These are phyloP conservation scores for Erythrobasidium yunnanense DNA, from an alignment of 768 basidiomycete species.

Conservation along the genomic window DNA sequence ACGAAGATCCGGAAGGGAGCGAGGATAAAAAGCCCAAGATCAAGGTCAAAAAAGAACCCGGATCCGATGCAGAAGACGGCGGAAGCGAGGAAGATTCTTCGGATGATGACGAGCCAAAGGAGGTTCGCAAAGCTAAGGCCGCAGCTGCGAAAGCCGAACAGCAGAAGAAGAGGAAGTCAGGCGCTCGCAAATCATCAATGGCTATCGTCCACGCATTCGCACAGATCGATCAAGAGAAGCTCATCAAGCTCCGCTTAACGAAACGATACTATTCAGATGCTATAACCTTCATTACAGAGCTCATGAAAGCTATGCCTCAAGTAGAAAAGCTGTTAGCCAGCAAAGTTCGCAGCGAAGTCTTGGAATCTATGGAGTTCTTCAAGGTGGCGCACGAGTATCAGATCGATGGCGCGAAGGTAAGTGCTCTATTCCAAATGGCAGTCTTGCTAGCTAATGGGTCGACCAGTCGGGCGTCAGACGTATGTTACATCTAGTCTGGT, in stretches of 20 bases:
- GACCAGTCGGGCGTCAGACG: constrained; percentile 72
- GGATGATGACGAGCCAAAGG: constrained; percentile 36
- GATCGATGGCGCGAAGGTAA: constrained; percentile 63
- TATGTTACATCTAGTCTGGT: constrained; percentile 96
- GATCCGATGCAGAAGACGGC: constrained; percentile 41
- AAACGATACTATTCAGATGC: constrained; percentile 83
- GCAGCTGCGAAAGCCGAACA: constrained; percentile 36
- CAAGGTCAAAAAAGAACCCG: constrained; percentile 41
- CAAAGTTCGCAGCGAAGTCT: constrained; percentile 48
- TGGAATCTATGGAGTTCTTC: constrained; percentile 62
- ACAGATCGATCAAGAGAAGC: constrained; percentile 55
- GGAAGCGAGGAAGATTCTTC: constrained; percentile 27
- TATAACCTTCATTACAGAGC: constrained; percentile 62
- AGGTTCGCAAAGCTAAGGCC: constrained; percentile 33
- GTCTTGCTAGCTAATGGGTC: neutral
- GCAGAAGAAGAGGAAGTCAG: constrained; percentile 45
- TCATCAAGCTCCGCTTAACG: constrained; percentile 57
- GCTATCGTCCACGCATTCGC: constrained; percentile 63
- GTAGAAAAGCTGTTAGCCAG: constrained; percentile 72
- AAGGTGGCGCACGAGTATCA: constrained; percentile 67
- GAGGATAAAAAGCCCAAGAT: no score
- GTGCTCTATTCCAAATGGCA: constrained; percentile 22
- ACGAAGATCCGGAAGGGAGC: constrained; percentile 29
- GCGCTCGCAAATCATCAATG: constrained; percentile 55
- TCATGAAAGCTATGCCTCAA: constrained; percentile 50